phyloP scores from a whole-genome alignment of 805 yeast genomes.

The Sugiyamaella marilandica region DNA sequence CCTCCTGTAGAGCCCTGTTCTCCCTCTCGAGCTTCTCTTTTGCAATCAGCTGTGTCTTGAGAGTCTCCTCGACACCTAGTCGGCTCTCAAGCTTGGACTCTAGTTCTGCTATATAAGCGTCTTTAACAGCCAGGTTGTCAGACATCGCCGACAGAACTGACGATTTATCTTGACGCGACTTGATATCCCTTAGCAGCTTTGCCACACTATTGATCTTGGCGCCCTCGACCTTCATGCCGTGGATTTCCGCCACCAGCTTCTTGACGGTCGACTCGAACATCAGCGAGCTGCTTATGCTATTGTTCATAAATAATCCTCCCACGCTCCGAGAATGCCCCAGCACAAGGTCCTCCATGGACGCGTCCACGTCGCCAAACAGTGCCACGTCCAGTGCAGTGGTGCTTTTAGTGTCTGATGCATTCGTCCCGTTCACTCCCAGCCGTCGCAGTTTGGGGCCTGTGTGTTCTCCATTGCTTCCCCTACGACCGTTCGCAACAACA shows the following conservation, averaged over 20 bases:
- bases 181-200: slow-evolving; percentile 28
- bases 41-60: background rate
- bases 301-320: slow-evolving; percentile 32
- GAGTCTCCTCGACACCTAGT: slow-evolving; percentile 1
- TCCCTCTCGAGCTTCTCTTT: slow-evolving; percentile 5
- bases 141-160: slow-evolving; percentile 11
- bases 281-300: slow-evolving; percentile 27
- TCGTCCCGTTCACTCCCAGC: background rate
- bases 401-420: background rate
- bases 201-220: slow-evolving; percentile 31
- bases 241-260: slow-evolving; percentile 31
- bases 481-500: background rate
- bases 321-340: slow-evolving; percentile 32
- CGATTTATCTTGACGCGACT: slow-evolving; percentile 20
- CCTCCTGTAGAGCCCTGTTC: slow-evolving; percentile 3
- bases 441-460: slow-evolving; percentile 1
- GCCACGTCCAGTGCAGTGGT: slow-evolving; percentile 29
- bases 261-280: slow-evolving; percentile 34
- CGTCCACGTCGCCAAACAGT: slow-evolving; percentile 32
- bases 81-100: slow-evolving; percentile 12
- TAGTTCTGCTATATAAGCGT: slow-evolving; percentile 16
- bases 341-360: slow-evolving; percentile 33
- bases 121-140: slow-evolving; percentile 16
- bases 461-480: background rate
- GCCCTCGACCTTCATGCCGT: slow-evolving; percentile 31